These are phyloP conservation scores for Prunus salicina DNA, from an alignment of 306 rosid genomes.

Conservation along the genomic window DNA sequence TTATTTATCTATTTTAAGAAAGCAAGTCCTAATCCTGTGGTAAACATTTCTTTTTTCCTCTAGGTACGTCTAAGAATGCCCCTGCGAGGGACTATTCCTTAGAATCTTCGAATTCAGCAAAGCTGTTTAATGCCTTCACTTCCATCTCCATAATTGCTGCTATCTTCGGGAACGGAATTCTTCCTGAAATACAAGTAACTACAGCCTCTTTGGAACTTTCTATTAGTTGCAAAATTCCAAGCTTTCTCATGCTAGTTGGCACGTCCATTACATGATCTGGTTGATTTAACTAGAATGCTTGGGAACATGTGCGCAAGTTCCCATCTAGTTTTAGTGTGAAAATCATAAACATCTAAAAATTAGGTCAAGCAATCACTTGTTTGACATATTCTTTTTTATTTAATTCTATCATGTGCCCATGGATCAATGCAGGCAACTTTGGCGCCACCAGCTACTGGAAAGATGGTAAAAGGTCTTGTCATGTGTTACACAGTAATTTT, in stretches of 20 bases:
- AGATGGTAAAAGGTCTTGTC: constrained; percentile 86
- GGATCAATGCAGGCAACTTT: constrained; percentile 75
- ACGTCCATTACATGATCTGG: neutral
- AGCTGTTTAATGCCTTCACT: constrained; percentile 79
- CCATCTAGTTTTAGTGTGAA: neutral
- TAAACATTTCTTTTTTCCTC: constrained; percentile 8
- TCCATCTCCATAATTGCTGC: constrained; percentile 89
- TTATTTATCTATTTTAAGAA: neutral
- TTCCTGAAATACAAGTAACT: constrained; percentile 90
- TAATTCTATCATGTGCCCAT: neutral
- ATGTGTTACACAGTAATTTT: constrained; percentile 80
- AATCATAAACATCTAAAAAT: neutral
- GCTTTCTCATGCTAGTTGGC: neutral
- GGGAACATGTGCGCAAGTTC: neutral
- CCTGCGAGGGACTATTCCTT: constrained; percentile 67
- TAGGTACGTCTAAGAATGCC: constrained; percentile 53
- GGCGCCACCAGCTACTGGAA: constrained; percentile 95
- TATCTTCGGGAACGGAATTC: constrained; percentile 88
- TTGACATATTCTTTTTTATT: neutral
- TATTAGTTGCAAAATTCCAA: constrained; percentile 4
- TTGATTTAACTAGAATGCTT: constrained; percentile 12
- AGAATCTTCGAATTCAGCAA: constrained; percentile 43
- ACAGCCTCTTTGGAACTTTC: constrained; percentile 11
- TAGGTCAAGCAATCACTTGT: neutral
- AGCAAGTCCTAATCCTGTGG: neutral